These are phyloP conservation scores for Camelina laxa DNA, from an alignment of 345 rosid species.

Conservation along the genomic window DNA sequence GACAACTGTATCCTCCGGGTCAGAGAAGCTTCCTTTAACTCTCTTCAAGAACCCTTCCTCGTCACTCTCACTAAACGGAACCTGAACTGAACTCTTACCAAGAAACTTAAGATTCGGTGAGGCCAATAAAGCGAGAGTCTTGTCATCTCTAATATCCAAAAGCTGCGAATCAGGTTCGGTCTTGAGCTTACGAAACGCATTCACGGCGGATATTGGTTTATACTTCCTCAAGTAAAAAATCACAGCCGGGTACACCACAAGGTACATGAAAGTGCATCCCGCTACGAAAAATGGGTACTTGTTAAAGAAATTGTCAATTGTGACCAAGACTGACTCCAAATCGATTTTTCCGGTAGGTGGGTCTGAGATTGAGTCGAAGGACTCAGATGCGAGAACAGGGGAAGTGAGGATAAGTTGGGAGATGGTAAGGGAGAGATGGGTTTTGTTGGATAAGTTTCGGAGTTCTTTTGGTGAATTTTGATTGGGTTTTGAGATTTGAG, in stretches of 20 bases:
- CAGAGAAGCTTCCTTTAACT: slow-evolving; percentile 57
- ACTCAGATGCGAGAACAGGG: slow-evolving; percentile 67
- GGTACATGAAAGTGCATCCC: slow-evolving; percentile 81
- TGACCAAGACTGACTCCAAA: slow-evolving; percentile 64
- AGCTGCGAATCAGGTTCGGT: slow-evolving; percentile 68
- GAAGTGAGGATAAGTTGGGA: slow-evolving; percentile 49
- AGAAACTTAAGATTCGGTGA: slow-evolving; percentile 71
- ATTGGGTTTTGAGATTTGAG: background rate
- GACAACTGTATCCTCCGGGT: slow-evolving; percentile 61
- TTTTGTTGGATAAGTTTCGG: slow-evolving; percentile 27
- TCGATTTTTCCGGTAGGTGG: slow-evolving; percentile 57
- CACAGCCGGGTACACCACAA: slow-evolving; percentile 66
- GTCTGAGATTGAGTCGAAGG: slow-evolving; percentile 44
- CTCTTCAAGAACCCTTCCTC: slow-evolving; percentile 63
- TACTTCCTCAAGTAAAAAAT: slow-evolving; percentile 68
- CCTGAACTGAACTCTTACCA: slow-evolving; percentile 59
- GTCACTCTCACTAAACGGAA: slow-evolving; percentile 58
- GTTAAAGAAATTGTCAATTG: slow-evolving; percentile 76
- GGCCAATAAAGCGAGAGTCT: slow-evolving; percentile 57
- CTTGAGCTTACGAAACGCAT: slow-evolving; percentile 73
- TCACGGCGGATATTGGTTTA: slow-evolving; percentile 63
- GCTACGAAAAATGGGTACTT: slow-evolving; percentile 88
- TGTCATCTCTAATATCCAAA: slow-evolving; percentile 75
- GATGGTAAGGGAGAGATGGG: slow-evolving; percentile 50
- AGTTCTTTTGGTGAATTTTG: background rate